Evolutionary conservation across 1,139 yeast genomes (phyloP).

Genomic region (Candida sojae): DNA sequence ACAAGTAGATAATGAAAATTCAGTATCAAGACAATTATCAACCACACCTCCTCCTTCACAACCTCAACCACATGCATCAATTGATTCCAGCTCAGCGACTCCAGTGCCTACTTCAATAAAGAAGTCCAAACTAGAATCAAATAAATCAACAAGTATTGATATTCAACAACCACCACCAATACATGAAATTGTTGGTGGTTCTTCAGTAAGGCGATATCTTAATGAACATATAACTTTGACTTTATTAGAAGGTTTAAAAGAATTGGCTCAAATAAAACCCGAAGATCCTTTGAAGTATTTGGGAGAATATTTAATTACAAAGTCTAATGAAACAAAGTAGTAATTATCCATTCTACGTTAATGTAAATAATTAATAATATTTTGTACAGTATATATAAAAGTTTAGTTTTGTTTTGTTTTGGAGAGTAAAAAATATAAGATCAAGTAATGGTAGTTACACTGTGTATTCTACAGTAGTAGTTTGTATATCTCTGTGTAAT

Average conservation of each 20-base stretch:
- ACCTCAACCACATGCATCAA: not conserved
- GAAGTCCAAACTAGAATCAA: slow-evolving; percentile 11
- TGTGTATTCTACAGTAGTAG: too few relatives aligned
- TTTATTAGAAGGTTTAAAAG: slow-evolving; percentile 68
- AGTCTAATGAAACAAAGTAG: slow-evolving; percentile 33
- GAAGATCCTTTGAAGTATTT: slow-evolving; percentile 68
- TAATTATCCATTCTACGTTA: not conserved
- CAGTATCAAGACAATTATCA: not conserved
- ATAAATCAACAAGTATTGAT: not conserved
- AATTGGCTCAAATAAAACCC: slow-evolving; percentile 59
- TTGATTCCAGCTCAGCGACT: not conserved
- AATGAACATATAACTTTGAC: slow-evolving; percentile 70
- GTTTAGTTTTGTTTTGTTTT: too few relatives aligned
- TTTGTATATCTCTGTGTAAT: too few relatives aligned
- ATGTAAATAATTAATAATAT: too few relatives aligned
- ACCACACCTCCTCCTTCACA: not conserved
- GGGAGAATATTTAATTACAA: slow-evolving; percentile 67
- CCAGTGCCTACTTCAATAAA: slow-evolving; percentile 6
- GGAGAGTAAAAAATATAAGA: too few relatives aligned
- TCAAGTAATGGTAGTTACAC: too few relatives aligned
- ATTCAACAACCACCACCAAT: slow-evolving; percentile 24
- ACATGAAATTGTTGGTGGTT: slow-evolving; percentile 74
- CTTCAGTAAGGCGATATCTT: slow-evolving; percentile 76
- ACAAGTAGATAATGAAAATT: not conserved
- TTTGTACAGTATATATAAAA: too few relatives aligned